Base-by-base conservation (phyloP, 257 asterid species). In the Catharanthus roseus region DNA sequence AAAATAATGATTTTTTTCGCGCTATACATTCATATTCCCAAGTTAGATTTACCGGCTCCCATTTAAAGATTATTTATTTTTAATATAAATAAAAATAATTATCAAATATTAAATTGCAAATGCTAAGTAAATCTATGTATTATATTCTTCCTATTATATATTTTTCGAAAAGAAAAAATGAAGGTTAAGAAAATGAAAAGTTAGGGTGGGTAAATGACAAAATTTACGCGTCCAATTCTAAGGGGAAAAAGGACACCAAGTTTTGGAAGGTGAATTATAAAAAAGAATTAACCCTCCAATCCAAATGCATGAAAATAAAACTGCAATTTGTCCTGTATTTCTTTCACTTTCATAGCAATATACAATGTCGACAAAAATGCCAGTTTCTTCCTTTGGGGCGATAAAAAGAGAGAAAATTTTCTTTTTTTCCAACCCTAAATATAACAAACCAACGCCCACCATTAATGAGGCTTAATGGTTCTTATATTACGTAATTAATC, bases 351-450 rank as follows among this genome's bases (percentile, higher is more conserved):
- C 63, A 38, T 38, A 38, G 19, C 3, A 15, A 28, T 34, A 29
- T 38, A 81, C 70, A 24, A 38, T 60, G 58, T 72, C 75, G 67
- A 63, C 62, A 68, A 38, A 77, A 19, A 41, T 26, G 80, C 73
- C 85, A 80, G 74, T 54, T 58, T 60, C 19, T 54, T 15, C 8
- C n/a, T n/a, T n/a, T n/a, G n/a, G 42, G 50, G 74, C 72, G 38
- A 80, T 86, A 78, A 77, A 83, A 74, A 54, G 79, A 73, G 80
- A 68, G 31, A 73, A 19, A 63, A 60, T 15, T 78, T 26, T 66
- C 39, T 75, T n/a, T 41, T 23, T 1, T 19, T 13, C 38, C 11
- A 26, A 4, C 28, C 38, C 38, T 15, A 44, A 24, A 47, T 23
- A 33, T 6, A 0, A 8, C 24, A 36, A 28, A 26, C 33, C 44